Evolutionary conservation across 1,284 basidiomycete genomes (phyloP).

Genomic region (Naganishia cerealis): DNA sequence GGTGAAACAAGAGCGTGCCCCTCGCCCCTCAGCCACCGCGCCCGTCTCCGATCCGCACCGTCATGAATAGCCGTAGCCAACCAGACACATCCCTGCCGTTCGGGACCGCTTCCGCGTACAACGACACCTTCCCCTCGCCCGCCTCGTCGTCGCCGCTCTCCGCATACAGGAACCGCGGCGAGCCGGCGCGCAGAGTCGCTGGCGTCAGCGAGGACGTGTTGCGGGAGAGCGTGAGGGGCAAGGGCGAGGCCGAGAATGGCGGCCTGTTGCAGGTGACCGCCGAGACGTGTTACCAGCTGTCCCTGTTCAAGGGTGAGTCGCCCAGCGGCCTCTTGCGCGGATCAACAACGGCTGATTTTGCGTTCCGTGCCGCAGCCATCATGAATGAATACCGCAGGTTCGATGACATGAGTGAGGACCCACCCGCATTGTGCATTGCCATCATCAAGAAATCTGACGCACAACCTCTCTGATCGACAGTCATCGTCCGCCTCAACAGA

Average conservation of each 20-base stretch:
- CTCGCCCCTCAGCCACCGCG: not conserved
- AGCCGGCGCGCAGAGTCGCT: not conserved
- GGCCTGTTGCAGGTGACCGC: conserved; percentile 38
- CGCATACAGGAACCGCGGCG: conserved; percentile 9
- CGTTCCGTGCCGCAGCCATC: conserved; percentile 62
- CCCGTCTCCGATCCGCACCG: not conserved
- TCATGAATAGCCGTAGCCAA: conserved; percentile 5
- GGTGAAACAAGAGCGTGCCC: not conserved
- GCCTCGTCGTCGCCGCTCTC: conserved; percentile 35
- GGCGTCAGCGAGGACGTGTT: conserved; percentile 15
- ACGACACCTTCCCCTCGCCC: conserved; percentile 52
- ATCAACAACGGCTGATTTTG: conserved; percentile 12
- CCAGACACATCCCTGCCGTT: conserved; percentile 28
- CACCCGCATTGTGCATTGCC: not conserved
- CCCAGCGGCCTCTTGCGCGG: not conserved
- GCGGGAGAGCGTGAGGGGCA: conserved; percentile 15
- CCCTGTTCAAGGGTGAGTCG: conserved; percentile 73
- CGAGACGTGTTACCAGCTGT: conserved; percentile 70
- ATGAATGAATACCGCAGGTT: conserved; percentile 79
- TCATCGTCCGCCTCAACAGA: conserved; percentile 79
- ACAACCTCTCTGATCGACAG: conserved; percentile 49
- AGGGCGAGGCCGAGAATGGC: conserved; percentile 25
- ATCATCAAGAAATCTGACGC: not conserved
- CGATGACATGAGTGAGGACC: conserved; percentile 62
- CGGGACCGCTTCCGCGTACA: conserved; percentile 52